Conservation (phyloP, 2,329 filamentous ascomycete genomes). For the Aureobasidium sp. region DNA sequence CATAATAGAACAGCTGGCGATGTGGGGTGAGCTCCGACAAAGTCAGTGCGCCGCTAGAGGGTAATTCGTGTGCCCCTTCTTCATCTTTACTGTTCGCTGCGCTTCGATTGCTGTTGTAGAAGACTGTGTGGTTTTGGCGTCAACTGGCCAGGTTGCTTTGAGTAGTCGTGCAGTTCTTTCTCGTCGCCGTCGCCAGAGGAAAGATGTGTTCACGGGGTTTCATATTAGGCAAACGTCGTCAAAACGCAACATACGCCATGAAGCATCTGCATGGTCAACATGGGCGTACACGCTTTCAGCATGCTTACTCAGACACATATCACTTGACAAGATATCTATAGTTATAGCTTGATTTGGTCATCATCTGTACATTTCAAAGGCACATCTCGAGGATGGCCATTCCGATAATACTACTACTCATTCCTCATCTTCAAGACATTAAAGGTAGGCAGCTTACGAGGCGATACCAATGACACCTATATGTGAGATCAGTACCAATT, state of each 20-base stretch:
- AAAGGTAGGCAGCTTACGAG: slow-evolving; percentile 17
- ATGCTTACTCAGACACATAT: neutral
- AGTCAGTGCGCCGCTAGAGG: slow-evolving; percentile 12
- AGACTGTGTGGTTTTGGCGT: no score
- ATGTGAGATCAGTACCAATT: neutral
- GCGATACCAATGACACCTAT: slow-evolving; percentile 32
- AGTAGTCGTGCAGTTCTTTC: neutral
- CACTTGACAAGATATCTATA: neutral
- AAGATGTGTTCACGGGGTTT: neutral
- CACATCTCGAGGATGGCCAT: neutral
- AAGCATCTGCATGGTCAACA: neutral
- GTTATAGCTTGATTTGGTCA: neutral
- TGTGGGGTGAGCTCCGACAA: slow-evolving; percentile 9
- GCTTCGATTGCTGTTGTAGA: neutral
- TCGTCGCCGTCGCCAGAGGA: neutral
- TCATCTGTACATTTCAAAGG: slow-evolving; percentile 4
- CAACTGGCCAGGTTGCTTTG: neutral
- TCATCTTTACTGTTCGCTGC: neutral
- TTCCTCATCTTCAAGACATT: neutral
- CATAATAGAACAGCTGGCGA: slow-evolving; percentile 4
- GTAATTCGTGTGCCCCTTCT: neutral
- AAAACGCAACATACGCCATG: neutral
- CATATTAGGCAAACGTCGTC: neutral
- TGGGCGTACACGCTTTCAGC: neutral
- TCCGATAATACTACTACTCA: slow-evolving; percentile 6